Conservation (phyloP, 2,329 filamentous ascomycete genomes). For the Talaromyces sp. region DNA sequence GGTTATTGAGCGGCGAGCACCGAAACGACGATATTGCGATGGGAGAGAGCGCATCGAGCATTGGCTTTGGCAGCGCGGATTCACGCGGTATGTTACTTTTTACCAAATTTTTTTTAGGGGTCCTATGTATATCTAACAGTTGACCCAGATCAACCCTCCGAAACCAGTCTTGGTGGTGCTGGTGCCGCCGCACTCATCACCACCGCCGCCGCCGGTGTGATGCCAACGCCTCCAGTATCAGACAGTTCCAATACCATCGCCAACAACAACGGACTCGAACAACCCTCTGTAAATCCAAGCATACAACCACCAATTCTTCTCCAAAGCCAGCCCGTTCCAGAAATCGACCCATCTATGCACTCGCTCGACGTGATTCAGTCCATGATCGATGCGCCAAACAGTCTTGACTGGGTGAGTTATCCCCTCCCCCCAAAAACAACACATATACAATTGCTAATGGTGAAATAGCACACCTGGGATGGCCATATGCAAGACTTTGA, state of each 20-base stretch:
- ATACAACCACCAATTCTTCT: not conserved
- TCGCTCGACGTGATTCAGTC: conserved; percentile 27
- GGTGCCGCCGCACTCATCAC: not conserved
- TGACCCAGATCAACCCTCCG: not conserved
- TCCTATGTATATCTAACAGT: not conserved
- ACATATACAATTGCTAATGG: not conserved
- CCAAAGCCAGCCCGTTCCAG: not conserved
- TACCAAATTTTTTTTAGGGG: not conserved
- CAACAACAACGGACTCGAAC: not conserved
- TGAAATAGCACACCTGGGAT: conserved; percentile 21
- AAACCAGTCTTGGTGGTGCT: not conserved
- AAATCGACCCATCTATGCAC: conserved; percentile 6
- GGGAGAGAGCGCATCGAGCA: conserved; percentile 8
- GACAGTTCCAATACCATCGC: not conserved
- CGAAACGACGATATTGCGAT: conserved; percentile 3
- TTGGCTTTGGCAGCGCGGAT: not conserved
- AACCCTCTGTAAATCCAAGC: not conserved
- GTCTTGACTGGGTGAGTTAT: conserved; percentile 29
- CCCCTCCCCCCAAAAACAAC: not conserved
- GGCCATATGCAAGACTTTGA: conserved; percentile 17
- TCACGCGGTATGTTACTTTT: not conserved
- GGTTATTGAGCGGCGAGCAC: not conserved
- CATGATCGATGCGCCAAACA: conserved; percentile 28
- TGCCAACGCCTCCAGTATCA: conserved; percentile 2
- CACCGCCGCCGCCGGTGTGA: not conserved